phyloP scores from a whole-genome alignment of 2,329 filamentous ascomycete genomes.

The Orbilia oligospora region DNA sequence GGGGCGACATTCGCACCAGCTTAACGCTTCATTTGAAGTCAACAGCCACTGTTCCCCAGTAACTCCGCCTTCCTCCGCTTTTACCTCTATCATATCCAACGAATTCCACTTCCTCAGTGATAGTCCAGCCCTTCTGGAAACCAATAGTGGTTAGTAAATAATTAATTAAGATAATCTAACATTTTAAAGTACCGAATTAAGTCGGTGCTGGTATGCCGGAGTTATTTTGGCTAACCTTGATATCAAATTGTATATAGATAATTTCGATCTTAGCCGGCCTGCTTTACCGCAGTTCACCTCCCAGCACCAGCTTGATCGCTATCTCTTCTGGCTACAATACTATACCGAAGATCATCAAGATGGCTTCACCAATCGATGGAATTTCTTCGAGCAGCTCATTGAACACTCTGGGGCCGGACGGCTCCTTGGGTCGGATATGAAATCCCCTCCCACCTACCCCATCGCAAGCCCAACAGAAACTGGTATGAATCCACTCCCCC shows the following conservation, averaged over 20 bases:
- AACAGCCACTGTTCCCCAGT: not conserved
- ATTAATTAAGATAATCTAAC: too few species aligned
- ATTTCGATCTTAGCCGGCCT: too few species aligned
- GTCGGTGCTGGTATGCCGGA: too few species aligned
- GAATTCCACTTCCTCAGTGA: too few species aligned
- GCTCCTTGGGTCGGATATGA: not conserved
- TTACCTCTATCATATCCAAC: too few species aligned
- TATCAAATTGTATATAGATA: too few species aligned
- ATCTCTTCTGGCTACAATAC: not conserved
- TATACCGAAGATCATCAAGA: not conserved
- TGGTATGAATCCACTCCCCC: not conserved
- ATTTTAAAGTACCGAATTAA: too few species aligned
- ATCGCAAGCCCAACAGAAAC: not conserved
- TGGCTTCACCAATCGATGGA: not conserved
- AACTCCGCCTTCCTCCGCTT: not conserved
- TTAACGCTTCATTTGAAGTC: not conserved
- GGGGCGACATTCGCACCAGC: not conserved
- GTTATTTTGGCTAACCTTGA: too few species aligned
- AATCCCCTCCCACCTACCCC: not conserved
- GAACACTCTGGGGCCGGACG: too few species aligned
- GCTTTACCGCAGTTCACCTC: too few species aligned
- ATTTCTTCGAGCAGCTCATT: not conserved
- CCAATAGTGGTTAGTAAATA: too few species aligned
- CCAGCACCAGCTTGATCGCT: not conserved
- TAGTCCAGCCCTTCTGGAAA: too few species aligned